Base-by-base conservation (phyloP, 768 basidiomycete species). In the Tephrocybe sp. region DNA sequence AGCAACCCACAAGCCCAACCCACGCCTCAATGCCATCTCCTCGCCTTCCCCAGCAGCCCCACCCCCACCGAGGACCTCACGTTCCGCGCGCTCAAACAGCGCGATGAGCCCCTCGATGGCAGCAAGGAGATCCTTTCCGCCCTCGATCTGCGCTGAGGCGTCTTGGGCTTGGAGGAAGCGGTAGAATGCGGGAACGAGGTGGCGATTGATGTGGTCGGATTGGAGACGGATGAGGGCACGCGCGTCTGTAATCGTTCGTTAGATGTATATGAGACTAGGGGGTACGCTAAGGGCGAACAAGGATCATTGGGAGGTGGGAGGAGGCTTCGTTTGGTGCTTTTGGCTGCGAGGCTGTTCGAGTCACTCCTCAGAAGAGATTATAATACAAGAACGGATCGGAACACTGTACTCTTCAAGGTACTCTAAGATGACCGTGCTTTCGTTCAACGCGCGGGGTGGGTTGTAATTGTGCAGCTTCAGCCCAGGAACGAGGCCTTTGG, bases 401-500 rank as follows among this genome's bases (percentile, higher is more conserved):
- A 24, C 12, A 69, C 77, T n/a, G 24, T 52, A 89, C 86, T 90
- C 87, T 69, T 91, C 84, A 36, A 93, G 70, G 59, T 78, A 93
- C 37, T 89, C 87, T 50, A 91, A 63, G 52, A 92, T 87, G 27
- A 90, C 83, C 0, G 83, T 87, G 60, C 87, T 89, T 63, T 92
- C 91, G 63, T 91, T 87, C 11, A 92, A 66, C 0, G 82, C 78
- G 27, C 80, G 69, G 0, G 86, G 80, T 0, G 83, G 84, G 40
- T 61, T 63, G 52, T 72, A 80, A 3, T 67, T 66, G 56, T 82
- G 68, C 46, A 90, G 64, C 56, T 75, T 79, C 24, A 89, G 58
- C 0, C 76, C 88, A 0, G 90, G 89, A 1, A 94, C 88, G 3
- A 93, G 75, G 0, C 91, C 89, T 58, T 88, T 89, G 1, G 90